Evolutionary conservation across 768 basidiomycete genomes (phyloP).

Genomic region (Lepiota subincarnata): DNA sequence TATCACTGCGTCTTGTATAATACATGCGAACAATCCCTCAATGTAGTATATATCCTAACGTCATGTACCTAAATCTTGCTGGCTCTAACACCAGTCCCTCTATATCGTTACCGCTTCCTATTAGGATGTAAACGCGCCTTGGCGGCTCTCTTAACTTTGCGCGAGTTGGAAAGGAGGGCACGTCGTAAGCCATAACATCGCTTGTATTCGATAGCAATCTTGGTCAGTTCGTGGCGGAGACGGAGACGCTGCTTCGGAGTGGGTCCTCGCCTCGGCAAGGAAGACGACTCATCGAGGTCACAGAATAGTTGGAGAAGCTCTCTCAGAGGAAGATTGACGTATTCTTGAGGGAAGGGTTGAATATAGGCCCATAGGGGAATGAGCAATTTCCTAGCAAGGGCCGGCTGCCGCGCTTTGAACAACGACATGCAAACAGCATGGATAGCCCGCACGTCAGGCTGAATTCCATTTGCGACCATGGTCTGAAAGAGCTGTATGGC

Average conservation of each 20-base stretch:
- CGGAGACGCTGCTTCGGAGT: neutral
- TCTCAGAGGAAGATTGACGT: constrained; percentile 22
- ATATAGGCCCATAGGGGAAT: constrained; percentile 62
- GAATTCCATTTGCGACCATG: constrained; percentile 59
- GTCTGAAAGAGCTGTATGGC: constrained; percentile 54
- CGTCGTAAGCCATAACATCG: neutral
- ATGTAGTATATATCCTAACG: constrained; percentile 9
- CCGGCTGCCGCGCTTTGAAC: constrained; percentile 50
- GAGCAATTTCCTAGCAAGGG: constrained; percentile 49
- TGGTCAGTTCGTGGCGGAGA: neutral
- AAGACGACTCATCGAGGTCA: neutral
- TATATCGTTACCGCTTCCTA: neutral
- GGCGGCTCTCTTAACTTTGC: neutral
- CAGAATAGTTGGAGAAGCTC: constrained; percentile 7
- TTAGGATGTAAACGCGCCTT: constrained; percentile 1
- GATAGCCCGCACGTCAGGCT: constrained; percentile 67
- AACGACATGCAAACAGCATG: constrained; percentile 70
- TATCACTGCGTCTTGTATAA: constrained; percentile 2
- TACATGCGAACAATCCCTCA: neutral
- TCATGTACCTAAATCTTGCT: constrained; percentile 2
- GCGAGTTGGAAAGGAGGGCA: neutral
- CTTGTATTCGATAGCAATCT: neutral
- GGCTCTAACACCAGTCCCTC: neutral
- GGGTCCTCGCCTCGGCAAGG: neutral
- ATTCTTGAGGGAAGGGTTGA: constrained; percentile 52